Evolutionary conservation across 768 basidiomycete genomes (phyloP).

Genomic region (Russula griseocarnosa): DNA sequence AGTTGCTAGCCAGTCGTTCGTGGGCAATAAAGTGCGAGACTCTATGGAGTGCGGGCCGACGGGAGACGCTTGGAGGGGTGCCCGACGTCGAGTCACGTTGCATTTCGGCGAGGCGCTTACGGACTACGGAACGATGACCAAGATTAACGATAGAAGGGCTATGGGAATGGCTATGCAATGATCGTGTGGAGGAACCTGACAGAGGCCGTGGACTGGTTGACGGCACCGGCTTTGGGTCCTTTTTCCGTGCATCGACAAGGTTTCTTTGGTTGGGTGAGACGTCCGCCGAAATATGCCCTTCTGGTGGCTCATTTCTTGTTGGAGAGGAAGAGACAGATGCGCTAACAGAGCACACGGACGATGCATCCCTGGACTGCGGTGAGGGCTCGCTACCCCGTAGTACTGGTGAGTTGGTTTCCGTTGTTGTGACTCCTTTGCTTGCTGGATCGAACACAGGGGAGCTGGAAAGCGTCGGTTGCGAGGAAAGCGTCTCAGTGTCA

Average conservation of each 20-base stretch:
- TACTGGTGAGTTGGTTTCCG: background rate
- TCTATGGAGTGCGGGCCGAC: background rate
- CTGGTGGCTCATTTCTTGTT: no score
- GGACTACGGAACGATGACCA: constrained; percentile 58
- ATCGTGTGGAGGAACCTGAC: constrained; percentile 26
- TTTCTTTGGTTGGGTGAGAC: background rate
- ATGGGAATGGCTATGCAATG: constrained; percentile 34
- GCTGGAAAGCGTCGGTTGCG: background rate
- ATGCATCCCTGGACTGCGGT: background rate
- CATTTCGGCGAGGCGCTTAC: constrained; percentile 60
- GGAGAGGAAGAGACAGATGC: background rate
- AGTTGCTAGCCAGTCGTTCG: background rate
- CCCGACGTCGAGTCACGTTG: constrained; percentile 31
- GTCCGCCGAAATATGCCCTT: background rate
- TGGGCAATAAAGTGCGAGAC: background rate
- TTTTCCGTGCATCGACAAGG: background rate
- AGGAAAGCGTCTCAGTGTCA: constrained; percentile 7
- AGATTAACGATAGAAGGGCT: constrained; percentile 65
- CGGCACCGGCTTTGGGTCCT: background rate
- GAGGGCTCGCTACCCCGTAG: background rate
- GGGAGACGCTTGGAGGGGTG: background rate
- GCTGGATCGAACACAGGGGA: background rate
- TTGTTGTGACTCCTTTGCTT: background rate
- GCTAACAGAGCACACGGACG: background rate
- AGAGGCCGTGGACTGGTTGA: background rate